These are phyloP conservation scores for Apophysomyces sp. DNA, from an alignment of 371 early-diverging fungal genomes.

Conservation along the genomic window DNA sequence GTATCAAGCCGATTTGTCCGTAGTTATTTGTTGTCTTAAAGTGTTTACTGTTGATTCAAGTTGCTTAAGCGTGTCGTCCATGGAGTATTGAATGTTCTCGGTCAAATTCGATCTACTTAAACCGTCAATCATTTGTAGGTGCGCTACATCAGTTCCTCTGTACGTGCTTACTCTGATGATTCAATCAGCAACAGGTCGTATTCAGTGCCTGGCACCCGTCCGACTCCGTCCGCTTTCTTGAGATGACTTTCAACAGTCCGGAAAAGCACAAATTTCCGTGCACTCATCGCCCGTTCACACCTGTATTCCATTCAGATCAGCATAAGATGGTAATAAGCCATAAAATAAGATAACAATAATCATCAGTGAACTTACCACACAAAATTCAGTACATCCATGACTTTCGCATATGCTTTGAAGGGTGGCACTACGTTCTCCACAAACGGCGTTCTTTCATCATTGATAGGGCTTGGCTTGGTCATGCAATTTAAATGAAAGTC, in stretches of 20 bases:
- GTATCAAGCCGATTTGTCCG: background rate
- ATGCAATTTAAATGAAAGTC: background rate
- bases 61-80: slow-evolving; percentile 6
- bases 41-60: slow-evolving; percentile 1
- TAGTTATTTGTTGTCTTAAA: background rate
- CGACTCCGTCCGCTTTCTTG: too few species aligned
- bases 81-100: background rate
- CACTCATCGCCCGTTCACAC: too few species aligned
- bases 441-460: background rate
- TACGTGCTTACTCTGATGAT: too few species aligned
- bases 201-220: too few species aligned
- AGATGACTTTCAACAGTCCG: too few species aligned
- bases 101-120: background rate
- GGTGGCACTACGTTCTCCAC: background rate
- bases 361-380: background rate
- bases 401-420: background rate
- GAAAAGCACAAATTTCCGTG: too few species aligned
- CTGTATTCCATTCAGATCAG: too few species aligned
- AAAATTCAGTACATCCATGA: background rate
- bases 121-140: too few species aligned
- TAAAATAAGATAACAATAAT: too few species aligned
- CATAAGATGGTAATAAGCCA: too few species aligned
- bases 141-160: too few species aligned
- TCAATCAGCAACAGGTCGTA: too few species aligned
- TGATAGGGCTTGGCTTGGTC: background rate